Evolutionary conservation across 129 eudicot species (phyloP).

Genomic region (Helichrysum umbraculigerum): DNA sequence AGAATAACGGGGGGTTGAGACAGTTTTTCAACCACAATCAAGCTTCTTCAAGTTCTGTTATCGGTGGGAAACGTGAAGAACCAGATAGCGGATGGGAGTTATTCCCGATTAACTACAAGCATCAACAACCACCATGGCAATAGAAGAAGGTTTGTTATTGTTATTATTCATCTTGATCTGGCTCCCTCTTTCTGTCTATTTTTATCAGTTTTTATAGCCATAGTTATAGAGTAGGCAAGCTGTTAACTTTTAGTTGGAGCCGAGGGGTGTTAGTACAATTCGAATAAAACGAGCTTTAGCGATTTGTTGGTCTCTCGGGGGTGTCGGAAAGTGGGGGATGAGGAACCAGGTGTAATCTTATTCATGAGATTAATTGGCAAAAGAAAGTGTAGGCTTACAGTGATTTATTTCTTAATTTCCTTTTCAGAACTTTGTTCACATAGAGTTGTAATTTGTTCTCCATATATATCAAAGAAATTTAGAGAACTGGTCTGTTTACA

Average conservation of each 20-base stretch:
- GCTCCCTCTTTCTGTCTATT: slow-evolving; percentile 27
- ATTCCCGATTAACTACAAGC: slow-evolving; percentile 40
- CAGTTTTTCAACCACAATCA: slow-evolving; percentile 53
- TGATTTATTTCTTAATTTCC: slow-evolving; percentile 38
- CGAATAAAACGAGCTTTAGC: slow-evolving; percentile 21
- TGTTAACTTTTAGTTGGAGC: slow-evolving; percentile 40
- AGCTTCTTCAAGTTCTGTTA: slow-evolving; percentile 44
- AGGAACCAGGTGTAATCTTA: slow-evolving; percentile 23
- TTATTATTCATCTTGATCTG: slow-evolving; percentile 25
- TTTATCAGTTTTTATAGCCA: slow-evolving; percentile 30
- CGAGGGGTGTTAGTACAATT: slow-evolving; percentile 29
- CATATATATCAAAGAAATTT: slow-evolving; percentile 20
- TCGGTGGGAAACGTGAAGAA: slow-evolving; percentile 41
- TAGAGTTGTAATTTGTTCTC: slow-evolving; percentile 39
- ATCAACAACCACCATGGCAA: slow-evolving; percentile 45
- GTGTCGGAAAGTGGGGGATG: slow-evolving; percentile 2
- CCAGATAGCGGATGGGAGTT: slow-evolving; percentile 43
- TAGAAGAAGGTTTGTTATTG: slow-evolving; percentile 28
- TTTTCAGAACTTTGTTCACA: slow-evolving; percentile 39
- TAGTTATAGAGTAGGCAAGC: slow-evolving; percentile 43
- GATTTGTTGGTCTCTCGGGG: slow-evolving; percentile 21
- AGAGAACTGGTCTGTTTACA: neutral
- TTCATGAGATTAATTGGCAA: slow-evolving; percentile 40
- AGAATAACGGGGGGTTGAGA: slow-evolving; percentile 41
- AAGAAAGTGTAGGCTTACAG: slow-evolving; percentile 35